Base-by-base conservation (phyloP, 192 early-diverging fungal species). In the Coemansia sp. region DNA sequence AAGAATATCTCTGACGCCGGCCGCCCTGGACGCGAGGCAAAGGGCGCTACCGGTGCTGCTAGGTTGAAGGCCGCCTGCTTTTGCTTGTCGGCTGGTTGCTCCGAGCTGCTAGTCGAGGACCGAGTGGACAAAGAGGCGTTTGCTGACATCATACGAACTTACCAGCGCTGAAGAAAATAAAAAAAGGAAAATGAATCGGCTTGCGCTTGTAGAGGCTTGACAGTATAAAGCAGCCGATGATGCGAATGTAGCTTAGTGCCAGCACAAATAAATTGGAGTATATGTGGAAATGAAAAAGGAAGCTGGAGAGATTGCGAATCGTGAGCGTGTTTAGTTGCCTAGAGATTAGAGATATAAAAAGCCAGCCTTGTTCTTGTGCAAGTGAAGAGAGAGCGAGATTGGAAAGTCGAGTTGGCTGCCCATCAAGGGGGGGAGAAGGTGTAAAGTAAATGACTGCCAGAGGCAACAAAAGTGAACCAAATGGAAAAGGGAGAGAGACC, bases 1-100 rank as follows among this genome's bases (percentile, higher is more conserved):
- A 71, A 71, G 23, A 71, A 71, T 48, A 64, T 63, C 60, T 71
- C 68, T 1, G 60, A 64, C 26, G 68, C 68, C 9, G 68, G 68
- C 18, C 68, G 50, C 32, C 36, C 68, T 1, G 60, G 6, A 18
- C 25, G 28, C n/a, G 28, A 19, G 0, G 68, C 60, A 43, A 64
- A 55, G 19, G 67, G 55, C n/a, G 67, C 55, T n/a, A 28, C 45
- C 5, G 64, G 64, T 9, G 63, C 48, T 2, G 50, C 59, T 3
- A 42, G 68, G 13, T 43, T 64, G 17, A 72, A 72, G 0, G 34
- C 60, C 27, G 42, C 49, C 32, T 53, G 46, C 19, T 42, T 42
- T 33, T 61, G 43, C 27, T 38, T 41, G 24, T 47, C 29, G n/a
- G 26, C 30, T 9, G 46, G 41, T 32, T 54, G 44, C 40, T 54